These are phyloP conservation scores for Maudiozyma pseudohumilis DNA, from an alignment of 805 yeast species.

Conservation along the genomic window DNA sequence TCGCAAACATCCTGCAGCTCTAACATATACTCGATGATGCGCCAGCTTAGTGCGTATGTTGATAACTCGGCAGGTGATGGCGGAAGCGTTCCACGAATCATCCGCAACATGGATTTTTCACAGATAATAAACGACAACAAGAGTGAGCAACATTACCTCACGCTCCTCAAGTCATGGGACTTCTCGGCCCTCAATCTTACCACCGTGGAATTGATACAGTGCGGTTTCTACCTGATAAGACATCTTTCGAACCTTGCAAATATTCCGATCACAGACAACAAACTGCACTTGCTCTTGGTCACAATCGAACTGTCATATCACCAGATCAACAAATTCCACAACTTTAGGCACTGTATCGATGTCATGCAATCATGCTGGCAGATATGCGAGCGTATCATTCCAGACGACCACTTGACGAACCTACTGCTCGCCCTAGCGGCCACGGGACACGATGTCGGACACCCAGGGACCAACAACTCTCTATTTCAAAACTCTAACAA, in stretches of 20 bases:
- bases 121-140: constrained; percentile 3
- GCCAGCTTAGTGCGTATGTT: constrained; percentile 13
- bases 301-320: constrained; percentile 71
- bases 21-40: constrained; percentile 23
- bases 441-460: constrained; percentile 91
- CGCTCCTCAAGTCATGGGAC: constrained; percentile 20
- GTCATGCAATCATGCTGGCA: constrained; percentile 84
- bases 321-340: constrained; percentile 84
- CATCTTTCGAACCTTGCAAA: constrained; percentile 13
- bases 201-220: constrained; percentile 20
- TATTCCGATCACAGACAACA: constrained; percentile 30
- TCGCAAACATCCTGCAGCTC: constrained; percentile 8
- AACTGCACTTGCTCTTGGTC: constrained; percentile 49
- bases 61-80: background rate
- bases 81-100: constrained; percentile 12
- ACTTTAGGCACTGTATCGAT: constrained; percentile 91
- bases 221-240: constrained; percentile 19
- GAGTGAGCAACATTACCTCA: constrained; percentile 10
- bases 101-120: constrained; percentile 15
- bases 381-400: constrained; percentile 28
- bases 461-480: constrained; percentile 88
- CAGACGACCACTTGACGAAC: constrained; percentile 34
- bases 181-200: constrained; percentile 23
- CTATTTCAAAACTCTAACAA: constrained; percentile 56
- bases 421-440: constrained; percentile 68